Percentiles rank a stretch among this genome's conserved stretches.
These are phyloP conservation scores for Ophiostoma tasmaniense DNA, from an alignment of 2,329 filamentous ascomycete species.

Conservation along the genomic window DNA sequence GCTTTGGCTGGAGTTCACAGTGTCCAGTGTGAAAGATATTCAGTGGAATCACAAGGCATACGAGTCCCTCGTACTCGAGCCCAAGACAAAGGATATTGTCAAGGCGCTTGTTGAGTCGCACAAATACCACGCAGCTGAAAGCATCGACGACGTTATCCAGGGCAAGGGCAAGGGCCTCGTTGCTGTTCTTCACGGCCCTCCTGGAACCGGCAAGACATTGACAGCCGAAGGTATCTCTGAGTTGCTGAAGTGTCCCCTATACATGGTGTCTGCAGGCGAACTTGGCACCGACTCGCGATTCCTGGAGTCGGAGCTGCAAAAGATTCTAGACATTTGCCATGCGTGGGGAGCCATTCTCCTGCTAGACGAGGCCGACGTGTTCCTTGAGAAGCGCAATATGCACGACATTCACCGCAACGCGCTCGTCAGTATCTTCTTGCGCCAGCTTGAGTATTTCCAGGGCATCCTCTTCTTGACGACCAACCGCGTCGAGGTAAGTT, in stretches of 20 bases:
- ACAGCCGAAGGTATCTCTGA: conserved; percentile 36
- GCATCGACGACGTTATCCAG: conserved; percentile 73
- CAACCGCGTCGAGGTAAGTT: conserved; percentile 62
- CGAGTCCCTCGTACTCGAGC: conserved; percentile 65
- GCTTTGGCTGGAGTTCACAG: conserved; percentile 79
- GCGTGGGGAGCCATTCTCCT: conserved; percentile 44
- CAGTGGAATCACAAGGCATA: conserved; percentile 79
- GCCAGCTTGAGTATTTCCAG: conserved; percentile 83
- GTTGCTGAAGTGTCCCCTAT: conserved; percentile 37
- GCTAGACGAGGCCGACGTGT: conserved; percentile 47
- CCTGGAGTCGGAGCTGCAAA: conserved; percentile 40
- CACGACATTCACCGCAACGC: conserved; percentile 41
- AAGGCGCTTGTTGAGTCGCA: conserved; percentile 77
- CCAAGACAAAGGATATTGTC: conserved; percentile 56
- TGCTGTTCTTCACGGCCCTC: conserved; percentile 67
- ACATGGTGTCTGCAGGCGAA: conserved; percentile 47
- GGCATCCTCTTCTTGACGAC: conserved; percentile 86
- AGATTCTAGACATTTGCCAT: conserved; percentile 39
- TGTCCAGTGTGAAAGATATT: conserved; percentile 72
- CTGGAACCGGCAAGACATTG: conserved; percentile 40
- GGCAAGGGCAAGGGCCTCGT: conserved; percentile 85
- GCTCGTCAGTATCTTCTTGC: conserved; percentile 66
- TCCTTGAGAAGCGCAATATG: conserved; percentile 39
- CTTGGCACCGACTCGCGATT: conserved; percentile 36
- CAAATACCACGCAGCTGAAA: conserved; percentile 71